Evolutionary conservation across 2,329 filamentous ascomycete species (phyloP).

Genomic region (Colletotrichum musicola): DNA sequence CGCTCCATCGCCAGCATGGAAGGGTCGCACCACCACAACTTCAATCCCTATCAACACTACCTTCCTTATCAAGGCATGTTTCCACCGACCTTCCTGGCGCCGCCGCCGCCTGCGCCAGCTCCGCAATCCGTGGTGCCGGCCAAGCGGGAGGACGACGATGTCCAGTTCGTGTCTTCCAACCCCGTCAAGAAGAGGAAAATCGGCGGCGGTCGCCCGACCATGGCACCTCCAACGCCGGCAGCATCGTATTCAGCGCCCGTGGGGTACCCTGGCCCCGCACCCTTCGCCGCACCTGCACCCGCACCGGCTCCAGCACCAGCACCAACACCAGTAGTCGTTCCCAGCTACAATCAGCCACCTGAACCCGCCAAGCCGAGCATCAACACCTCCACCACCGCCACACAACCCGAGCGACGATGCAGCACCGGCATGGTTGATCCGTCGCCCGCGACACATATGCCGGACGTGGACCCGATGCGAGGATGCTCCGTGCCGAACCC

Average conservation of each 20-base stretch:
- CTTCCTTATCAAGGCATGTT: slow-evolving; percentile 23
- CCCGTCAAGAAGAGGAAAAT: slow-evolving; percentile 54
- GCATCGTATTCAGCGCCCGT: slow-evolving; percentile 1
- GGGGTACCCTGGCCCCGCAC: neutral
- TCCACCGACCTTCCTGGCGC: slow-evolving; percentile 19
- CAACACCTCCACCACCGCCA: neutral
- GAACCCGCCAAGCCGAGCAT: slow-evolving; percentile 12
- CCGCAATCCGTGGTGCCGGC: slow-evolving; percentile 30
- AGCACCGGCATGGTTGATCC: slow-evolving; percentile 50
- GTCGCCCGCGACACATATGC: slow-evolving; percentile 40
- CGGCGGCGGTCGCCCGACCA: slow-evolving; percentile 8
- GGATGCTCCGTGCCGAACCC: slow-evolving; percentile 51
- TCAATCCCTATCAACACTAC: neutral
- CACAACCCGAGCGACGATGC: slow-evolving; percentile 42
- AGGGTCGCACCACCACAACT: slow-evolving; percentile 19
- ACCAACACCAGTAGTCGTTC: neutral
- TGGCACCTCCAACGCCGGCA: slow-evolving; percentile 12
- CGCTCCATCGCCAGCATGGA: slow-evolving; percentile 16
- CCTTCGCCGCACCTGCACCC: no score
- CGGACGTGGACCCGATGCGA: slow-evolving; percentile 46
- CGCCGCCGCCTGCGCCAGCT: neutral
- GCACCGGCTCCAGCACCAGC: no score
- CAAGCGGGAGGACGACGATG: slow-evolving; percentile 55
- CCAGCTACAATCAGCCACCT: slow-evolving; percentile 4
- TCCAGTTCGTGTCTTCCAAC: slow-evolving; percentile 59